Percentiles rank a stretch among this genome's conserved stretches.
Evolutionary conservation across 179 eudicot species (phyloP).

Genomic region (Beta lomatogona): DNA sequence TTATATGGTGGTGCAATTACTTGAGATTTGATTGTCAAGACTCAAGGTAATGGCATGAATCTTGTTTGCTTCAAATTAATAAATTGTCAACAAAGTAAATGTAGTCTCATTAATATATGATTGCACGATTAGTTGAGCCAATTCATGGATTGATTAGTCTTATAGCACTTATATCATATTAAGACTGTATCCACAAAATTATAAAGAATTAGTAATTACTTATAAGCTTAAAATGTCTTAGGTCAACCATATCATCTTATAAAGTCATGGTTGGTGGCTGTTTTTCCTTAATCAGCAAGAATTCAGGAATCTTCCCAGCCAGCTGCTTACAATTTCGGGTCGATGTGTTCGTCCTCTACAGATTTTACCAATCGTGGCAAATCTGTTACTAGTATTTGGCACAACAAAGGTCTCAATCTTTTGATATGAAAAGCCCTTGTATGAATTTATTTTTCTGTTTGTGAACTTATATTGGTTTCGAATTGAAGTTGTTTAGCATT

Average conservation of each 20-base stretch:
- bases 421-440: too few relatives aligned
- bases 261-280: slow-evolving; percentile 3
- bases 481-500: too few relatives aligned
- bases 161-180: slow-evolving; percentile 1
- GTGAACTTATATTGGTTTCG: too few relatives aligned
- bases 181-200: neutral
- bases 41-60: neutral
- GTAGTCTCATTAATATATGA: neutral
- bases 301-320: neutral
- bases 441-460: too few relatives aligned
- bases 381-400: neutral
- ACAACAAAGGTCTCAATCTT: neutral
- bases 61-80: neutral
- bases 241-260: slow-evolving; percentile 18
- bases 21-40: too few relatives aligned
- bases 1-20: neutral
- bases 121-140: neutral
- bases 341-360: neutral
- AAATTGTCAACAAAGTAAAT: neutral
- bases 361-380: neutral
- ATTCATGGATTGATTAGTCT: slow-evolving; percentile 13
- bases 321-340: neutral
- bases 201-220: too few relatives aligned
- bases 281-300: neutral
- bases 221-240: neutral